Base-by-base conservation (phyloP, 306 rosid species). In the Begonia masoniana region DNA sequence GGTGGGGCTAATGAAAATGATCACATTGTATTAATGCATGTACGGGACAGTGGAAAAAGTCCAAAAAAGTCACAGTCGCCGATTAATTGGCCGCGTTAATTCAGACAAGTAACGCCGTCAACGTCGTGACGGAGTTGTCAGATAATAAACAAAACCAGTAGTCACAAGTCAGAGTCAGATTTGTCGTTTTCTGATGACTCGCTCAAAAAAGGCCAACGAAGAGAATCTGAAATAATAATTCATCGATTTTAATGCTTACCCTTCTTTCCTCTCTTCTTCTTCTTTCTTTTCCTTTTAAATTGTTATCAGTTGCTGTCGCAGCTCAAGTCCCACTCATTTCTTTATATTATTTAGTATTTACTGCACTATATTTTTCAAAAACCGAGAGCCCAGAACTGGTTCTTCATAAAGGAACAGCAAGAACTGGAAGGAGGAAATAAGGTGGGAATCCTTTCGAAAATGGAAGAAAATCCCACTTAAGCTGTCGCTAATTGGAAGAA, bases 131-230 rank as follows among this genome's bases (percentile, higher is more conserved):
- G 10, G 64, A 67, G 41, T 66, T 66, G 81, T 78, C 78, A 69
- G 78, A 62, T 57, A 39, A 50, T 31, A 36, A 70, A 48, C 26
- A 19, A 61, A 61, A 43, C 48, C 31, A 31, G 39, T 31, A 31
- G 39, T 31, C 39, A 14, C 43, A 57, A 31, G 62, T 65, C 62
- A 51, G 58, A 60, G 10, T 46, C 66, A 55, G 2, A 48, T 62
- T 64, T 71, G 81, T 78, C 76, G 73, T 65, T 68, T 74, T 71
- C 50, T 64, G 77, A 74, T 71, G 68, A 64, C 70, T 64, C 68
- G 57, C 41, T 64, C 31, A 60, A 19, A 51, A 66, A 31, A 31
- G 39, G 39, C 39, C 7, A 31, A 4, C 39, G 39, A 31, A 2
- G 39, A 31, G 39, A 31, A 31, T 31, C 39, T 31, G 39, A 31